Base-by-base conservation (phyloP, 2,329 filamentous ascomycete species). In the Fusarium drepaniforme region DNA sequence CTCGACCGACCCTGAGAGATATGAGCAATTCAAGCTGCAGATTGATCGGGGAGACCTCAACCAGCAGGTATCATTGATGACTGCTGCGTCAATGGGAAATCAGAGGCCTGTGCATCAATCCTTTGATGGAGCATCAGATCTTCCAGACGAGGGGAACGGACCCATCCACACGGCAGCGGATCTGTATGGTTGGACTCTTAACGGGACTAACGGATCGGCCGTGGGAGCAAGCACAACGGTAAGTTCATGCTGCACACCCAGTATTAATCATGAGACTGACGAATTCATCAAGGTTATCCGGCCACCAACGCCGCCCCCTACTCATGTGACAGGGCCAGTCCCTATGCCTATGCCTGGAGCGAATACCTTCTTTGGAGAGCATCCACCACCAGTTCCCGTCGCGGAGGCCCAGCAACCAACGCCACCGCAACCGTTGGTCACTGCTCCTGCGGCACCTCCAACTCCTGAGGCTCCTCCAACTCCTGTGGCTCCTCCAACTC, bases 341-440 rank as follows among this genome's bases (percentile, higher is more conserved):
- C 82, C 82, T 11, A 72, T 81, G 67, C 83, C 84, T 5, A 80
- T 85, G 33, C 72, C 76, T 13, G 80, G 83, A 44, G 75, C 83
- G 21, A 82, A 84, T 58, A 85, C 83, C 3, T 84, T 79, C 66
- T 84, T 86, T 70, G 80, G 81, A 51, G 49, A 72, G 40, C 11
- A 73, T 57, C 51, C 40, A 12, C 53, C 38, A 51, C 18, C 23
- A 15, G 40, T 40, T 23, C 46, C 28, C 8, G 28, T 35, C 40
- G 16, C 8, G 40, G 28, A 53, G 49, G 13, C 13, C n/a, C 49
- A 33, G n/a, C 49, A 11, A 33, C 21, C 35, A 37, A 30, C 30
- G 3, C n/a, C 40, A 59, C 12, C 30, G 9, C 67, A 51, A 21
- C 33, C 33, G 8, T 13, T 16, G 8, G 11, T n/a, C 21, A 23